These are phyloP conservation scores for Lentinula aciculospora DNA, from an alignment of 768 basidiomycete species.

Conservation along the genomic window DNA sequence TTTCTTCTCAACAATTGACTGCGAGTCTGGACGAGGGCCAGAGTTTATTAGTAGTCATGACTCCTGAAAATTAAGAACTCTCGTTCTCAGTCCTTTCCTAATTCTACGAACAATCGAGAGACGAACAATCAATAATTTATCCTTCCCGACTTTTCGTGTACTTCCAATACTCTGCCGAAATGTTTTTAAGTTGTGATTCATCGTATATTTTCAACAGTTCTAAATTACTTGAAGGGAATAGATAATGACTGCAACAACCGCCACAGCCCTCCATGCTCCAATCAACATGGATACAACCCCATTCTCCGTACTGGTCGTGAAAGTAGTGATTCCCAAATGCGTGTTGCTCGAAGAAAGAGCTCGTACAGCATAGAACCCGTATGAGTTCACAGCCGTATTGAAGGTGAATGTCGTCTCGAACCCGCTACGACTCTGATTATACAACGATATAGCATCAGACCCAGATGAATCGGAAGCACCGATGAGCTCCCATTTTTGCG, in stretches of 20 bases:
- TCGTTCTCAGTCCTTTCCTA: background rate
- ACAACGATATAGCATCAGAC: background rate
- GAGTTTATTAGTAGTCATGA: conserved; percentile 2
- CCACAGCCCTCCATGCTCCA: background rate
- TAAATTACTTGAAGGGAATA: background rate
- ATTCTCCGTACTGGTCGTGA: background rate
- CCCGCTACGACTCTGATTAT: conserved; percentile 7
- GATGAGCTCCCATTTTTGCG: conserved; percentile 7
- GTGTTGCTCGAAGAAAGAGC: background rate
- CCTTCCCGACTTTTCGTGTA: no score
- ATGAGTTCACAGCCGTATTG: background rate
- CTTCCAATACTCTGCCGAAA: no score
- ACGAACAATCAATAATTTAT: background rate
- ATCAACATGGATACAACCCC: background rate
- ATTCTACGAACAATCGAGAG: background rate
- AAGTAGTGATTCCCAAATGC: background rate
- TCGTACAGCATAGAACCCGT: background rate
- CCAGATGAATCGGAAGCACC: conserved; percentile 3
- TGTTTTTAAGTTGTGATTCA: no score
- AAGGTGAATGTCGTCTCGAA: conserved; percentile 14
- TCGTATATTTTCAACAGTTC: no score
- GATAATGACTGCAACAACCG: background rate
- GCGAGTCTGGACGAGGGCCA: conserved; percentile 7
- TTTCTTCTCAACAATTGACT: background rate
- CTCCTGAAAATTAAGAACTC: background rate